Base-by-base conservation (phyloP, 176 grass and related monocot genomes). In the Luzula sylvatica region DNA sequence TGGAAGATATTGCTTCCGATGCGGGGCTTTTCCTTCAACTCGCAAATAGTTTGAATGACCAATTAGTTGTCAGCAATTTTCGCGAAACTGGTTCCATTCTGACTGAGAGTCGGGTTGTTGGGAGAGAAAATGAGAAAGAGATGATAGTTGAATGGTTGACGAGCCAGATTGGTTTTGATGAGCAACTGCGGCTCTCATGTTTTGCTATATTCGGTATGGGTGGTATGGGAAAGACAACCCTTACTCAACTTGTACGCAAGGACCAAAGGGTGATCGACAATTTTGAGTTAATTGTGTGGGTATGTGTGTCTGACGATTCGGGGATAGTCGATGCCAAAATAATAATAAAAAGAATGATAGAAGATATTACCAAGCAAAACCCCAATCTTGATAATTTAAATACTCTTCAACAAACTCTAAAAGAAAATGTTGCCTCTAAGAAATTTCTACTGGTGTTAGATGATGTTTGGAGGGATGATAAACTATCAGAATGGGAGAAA, bases 381-480 rank as follows among this genome's bases (percentile, higher is more conserved):
- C 20, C 38, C 44, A 32, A 69, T 46, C 4, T 56, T 35, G 19
- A 18, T n/a, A n/a, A n/a, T n/a, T 55, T 69, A 9, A 69, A 42
- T 44, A 42, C 27, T 4, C 51, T 69, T 2, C 65, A 69, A 14
- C 23, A 13, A 42, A 69, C 13, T n/a, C 38, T 69, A 17, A 22
- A 28, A 3, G 52, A 69, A 3, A 35, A 43, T 2, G 23, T 46
- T 2, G 20, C 23, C 15, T 14, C 5, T 4, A 53, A 68, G 23
- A 76, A 46, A 40, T 74, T 66, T 9, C 9, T 73, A 23, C 41
- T 73, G 8, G 49, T 73, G 8, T 25, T 73, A 8, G 70, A 65
- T 73, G 70, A 73, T 56, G 16, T 73, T 15, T 70, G 66, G 66
- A 38, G 44, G 5, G 52, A 70, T 6, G 23, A 70, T 0, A 35